phyloP scores from a whole-genome alignment of 495 filamentous ascomycete species.

The Niebla homalea region DNA sequence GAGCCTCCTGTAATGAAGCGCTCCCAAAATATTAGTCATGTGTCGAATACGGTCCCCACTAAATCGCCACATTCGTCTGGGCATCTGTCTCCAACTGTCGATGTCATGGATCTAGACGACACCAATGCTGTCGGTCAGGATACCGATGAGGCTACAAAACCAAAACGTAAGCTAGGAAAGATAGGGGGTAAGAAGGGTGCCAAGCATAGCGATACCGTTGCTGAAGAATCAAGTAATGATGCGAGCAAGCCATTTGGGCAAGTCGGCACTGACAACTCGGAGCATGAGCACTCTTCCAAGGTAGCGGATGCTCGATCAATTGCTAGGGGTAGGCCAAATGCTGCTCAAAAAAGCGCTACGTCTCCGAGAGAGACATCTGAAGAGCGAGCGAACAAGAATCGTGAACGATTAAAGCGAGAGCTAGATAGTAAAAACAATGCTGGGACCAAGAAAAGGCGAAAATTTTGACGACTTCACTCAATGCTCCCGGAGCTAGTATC shows the following conservation, averaged over 20 bases:
- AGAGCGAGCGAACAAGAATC: conserved; percentile 48
- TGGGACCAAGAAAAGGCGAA: conserved; percentile 55
- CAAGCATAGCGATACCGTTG: not conserved
- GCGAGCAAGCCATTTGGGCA: too few relatives aligned
- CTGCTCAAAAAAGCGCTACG: not conserved
- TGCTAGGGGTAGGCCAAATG: too few relatives aligned
- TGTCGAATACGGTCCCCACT: too few relatives aligned
- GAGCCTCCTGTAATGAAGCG: not conserved
- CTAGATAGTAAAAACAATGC: conserved; percentile 51
- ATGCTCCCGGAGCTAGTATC: not conserved
- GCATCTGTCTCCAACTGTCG: too few relatives aligned
- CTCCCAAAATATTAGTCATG: not conserved
- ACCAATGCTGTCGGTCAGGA: too few relatives aligned
- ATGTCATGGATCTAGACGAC: too few relatives aligned
- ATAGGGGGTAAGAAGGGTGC: conserved; percentile 13
- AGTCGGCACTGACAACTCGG: too few relatives aligned
- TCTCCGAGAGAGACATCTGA: conserved; percentile 17
- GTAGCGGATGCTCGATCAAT: too few relatives aligned
- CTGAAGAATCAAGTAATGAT: too few relatives aligned
- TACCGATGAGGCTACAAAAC: conserved; percentile 2
- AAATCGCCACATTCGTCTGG: too few relatives aligned
- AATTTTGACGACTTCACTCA: conserved; percentile 30
- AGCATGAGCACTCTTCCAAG: too few relatives aligned
- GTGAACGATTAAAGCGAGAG: conserved; percentile 49
- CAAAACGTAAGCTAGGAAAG: conserved; percentile 17